A percentile compares a stretch with the other conserved stretches of the same genome.
phyloP scores from a whole-genome alignment of 495 filamentous ascomycete genomes.

The Tuber brumale region DNA sequence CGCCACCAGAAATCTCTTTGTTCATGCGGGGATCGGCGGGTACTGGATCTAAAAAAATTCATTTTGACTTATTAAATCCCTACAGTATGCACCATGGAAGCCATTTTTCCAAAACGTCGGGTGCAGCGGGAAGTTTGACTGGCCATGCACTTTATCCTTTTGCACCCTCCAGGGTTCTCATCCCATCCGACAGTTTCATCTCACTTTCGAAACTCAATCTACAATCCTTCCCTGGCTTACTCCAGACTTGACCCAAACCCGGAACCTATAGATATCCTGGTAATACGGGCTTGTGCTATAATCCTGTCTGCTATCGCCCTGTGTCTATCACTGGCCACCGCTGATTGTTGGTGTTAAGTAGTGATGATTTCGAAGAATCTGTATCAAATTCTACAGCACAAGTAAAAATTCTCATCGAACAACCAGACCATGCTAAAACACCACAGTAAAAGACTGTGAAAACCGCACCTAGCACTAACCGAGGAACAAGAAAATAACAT shows the following conservation, averaged over 20 bases:
- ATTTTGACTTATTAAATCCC: neutral
- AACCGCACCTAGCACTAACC: constrained; percentile 32
- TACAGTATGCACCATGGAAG: neutral
- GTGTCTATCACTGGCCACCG: neutral
- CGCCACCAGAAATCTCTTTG: neutral
- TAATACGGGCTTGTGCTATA: neutral
- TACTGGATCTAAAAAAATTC: neutral
- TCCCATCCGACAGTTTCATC: neutral
- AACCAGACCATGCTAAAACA: constrained; percentile 35
- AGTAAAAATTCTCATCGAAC: constrained; percentile 27
- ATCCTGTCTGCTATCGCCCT: neutral
- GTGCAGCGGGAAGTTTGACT: neutral
- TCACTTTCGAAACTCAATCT: neutral
- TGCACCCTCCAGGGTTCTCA: neutral
- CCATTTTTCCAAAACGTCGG: neutral
- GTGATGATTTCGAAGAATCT: constrained; percentile 26
- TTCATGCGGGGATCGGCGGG: neutral
- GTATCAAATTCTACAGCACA: constrained; percentile 40
- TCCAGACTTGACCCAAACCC: neutral
- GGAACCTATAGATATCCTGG: neutral
- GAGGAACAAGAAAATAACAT: constrained; percentile 33
- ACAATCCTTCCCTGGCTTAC: neutral
- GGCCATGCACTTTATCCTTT: neutral
- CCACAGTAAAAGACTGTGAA: constrained; percentile 27
- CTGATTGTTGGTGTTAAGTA: neutral